Base-by-base conservation (phyloP, 306 rosid genomes). In the Dalbergia cultrata region DNA sequence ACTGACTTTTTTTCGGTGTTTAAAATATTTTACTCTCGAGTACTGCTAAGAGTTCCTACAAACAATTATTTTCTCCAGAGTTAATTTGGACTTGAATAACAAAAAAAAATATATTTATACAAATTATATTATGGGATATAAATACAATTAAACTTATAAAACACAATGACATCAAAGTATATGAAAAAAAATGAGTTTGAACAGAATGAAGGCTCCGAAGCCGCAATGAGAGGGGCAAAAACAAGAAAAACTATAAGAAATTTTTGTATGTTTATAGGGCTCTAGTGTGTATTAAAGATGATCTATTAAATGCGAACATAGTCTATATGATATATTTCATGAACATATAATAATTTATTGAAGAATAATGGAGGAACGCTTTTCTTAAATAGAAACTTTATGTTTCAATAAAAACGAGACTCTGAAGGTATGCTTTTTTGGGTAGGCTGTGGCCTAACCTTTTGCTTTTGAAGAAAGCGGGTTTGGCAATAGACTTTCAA, bases 381-480 rank as follows among this genome's bases (percentile, higher is more conserved):
- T 37, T 77, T 77, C n/a, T 13, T 8, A 78, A 33, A n/a, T 18
- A 7, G 6, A 13, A 39, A 13, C 63, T 49, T 60, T 31, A 59
- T 19, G 31, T n/a, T 0, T 6, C 19, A 45, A 6, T 71, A 1
- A 9, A 47, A 70, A 9, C 19, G 63, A 61, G 57, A 62, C n/a
- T 39, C 8, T 17, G 47, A 72, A 64, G 35, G 0, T 62, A 54
- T 3, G 14, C 56, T 14, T 16, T 16, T 58, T 43, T 8, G 1
- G 57, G 17, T 57, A 49, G 4, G 11, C 37, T 18, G 47, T 61
- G 13, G 65, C 72, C 17, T 41, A 58, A 56, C 47, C 62, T 77
- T 83, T 77, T 19, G 59, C 75, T 71, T 76, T 76, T 35, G 47
- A 57, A 16, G 26, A 83, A 83, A 78, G 82, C 71, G 82, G 70